Base-by-base conservation (phyloP, 306 rosid genomes). In the Mimosa bimucronata region DNA sequence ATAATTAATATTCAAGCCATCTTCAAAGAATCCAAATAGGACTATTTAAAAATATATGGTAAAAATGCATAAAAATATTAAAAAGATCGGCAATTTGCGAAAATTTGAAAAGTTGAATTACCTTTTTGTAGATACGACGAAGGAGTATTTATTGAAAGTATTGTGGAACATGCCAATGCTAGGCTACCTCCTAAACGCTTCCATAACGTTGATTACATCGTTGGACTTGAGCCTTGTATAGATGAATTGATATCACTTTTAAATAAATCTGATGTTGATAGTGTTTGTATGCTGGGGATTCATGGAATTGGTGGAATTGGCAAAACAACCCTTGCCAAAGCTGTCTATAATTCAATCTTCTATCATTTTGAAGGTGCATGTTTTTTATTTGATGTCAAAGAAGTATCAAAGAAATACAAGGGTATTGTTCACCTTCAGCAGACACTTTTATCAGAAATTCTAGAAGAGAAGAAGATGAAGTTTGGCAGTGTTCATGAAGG, bases 251-350 rank as follows among this genome's bases (percentile, higher is more conserved):
- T 16, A 42, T 34, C 71, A 65, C 23, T 65, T 8, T 3, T 65
- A 10, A 21, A 65, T 65, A 10, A 65, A 31, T 2, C 19, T 29
- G 40, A 62, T 62, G 21, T 28, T 13, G 9, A 62, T 13, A 3
- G 40, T 0, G 40, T 29, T 31, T 65, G 71, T 34, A 65, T 34
- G 45, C 7, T 34, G 71, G 71, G 44, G 41, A 65, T 65, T 18
- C 44, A 65, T 16, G 71, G 71, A 7, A 34, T 5, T 34, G 71
- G 71, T 65, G 45, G 71, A 34, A 31, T 65, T 18, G 45, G 71
- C 25, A 65, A 65, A 65, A 65, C 71, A 31, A 65, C 44, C 6
- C 71, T 65, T 34, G 71, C 45, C 2, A 65, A 31, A 18, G 25
- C 70, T 18, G 0, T 65, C 4, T 65, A 65, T 31, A 31, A 65